Evolutionary conservation across 306 rosid species (phyloP).

Genomic region (Dryas alaskensis): DNA sequence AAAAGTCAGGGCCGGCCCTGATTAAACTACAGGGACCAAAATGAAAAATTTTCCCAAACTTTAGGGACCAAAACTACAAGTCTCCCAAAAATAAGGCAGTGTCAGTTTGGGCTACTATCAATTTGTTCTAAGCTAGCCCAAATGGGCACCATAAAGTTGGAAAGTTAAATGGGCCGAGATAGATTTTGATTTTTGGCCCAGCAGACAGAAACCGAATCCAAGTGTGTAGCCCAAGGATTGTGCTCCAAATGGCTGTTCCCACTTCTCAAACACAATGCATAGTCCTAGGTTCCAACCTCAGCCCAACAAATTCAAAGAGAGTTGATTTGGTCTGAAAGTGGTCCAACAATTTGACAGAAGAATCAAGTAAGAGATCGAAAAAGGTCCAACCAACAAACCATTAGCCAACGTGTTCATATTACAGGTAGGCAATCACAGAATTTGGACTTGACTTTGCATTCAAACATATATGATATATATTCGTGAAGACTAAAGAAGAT

Average conservation of each 20-base stretch:
- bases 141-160: neutral
- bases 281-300: neutral
- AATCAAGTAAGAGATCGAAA: too few relatives aligned
- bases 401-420: conserved; percentile 1
- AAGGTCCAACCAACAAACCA: neutral
- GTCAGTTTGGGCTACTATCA: neutral
- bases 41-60: too few relatives aligned
- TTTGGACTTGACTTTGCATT: conserved; percentile 3
- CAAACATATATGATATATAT: neutral
- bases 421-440: neutral
- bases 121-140: neutral
- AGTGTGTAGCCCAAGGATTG: neutral
- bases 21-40: too few relatives aligned
- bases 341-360: conserved; percentile 17
- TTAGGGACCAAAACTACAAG: too few relatives aligned
- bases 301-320: neutral
- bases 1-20: too few relatives aligned
- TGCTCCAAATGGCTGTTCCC: neutral
- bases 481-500: conserved; percentile 3
- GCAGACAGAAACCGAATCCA: neutral
- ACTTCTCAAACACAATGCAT: neutral
- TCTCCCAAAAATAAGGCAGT: too few relatives aligned
- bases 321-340: conserved; percentile 6
- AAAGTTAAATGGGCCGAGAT: neutral
- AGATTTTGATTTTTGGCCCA: neutral